Conservation (phyloP, 345 rosid species). For the Carallia pectinifolia region DNA sequence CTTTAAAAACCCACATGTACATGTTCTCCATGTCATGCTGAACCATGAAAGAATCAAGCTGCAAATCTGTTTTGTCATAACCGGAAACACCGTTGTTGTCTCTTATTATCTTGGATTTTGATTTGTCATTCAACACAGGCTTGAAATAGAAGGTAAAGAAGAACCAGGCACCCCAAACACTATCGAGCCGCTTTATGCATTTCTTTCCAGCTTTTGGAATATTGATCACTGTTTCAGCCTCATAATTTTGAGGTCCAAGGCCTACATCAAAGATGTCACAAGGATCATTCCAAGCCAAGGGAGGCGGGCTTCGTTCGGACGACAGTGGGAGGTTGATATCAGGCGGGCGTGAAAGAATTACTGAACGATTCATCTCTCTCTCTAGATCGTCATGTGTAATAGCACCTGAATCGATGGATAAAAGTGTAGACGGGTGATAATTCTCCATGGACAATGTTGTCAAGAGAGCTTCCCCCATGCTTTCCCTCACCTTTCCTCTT, state of each 20-base stretch:
- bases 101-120: constrained; percentile 69
- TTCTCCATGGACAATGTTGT: constrained; percentile 71
- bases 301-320: constrained; percentile 73
- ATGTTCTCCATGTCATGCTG: constrained; percentile 99
- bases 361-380: constrained; percentile 82
- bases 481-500: constrained; percentile 13
- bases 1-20: constrained; percentile 99
- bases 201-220: constrained; percentile 65
- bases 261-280: constrained; percentile 86
- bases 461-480: constrained; percentile 60
- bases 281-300: constrained; percentile 52
- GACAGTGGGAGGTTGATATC: constrained; percentile 93
- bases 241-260: constrained; percentile 67
- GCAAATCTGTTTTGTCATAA: constrained; percentile 78
- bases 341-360: constrained; percentile 77
- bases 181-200: constrained; percentile 78
- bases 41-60: constrained; percentile 84
- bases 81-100: constrained; percentile 79
- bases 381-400: constrained; percentile 85
- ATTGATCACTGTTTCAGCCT: constrained; percentile 63
- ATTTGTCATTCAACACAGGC: constrained; percentile 82
- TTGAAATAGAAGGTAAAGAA: constrained; percentile 92
- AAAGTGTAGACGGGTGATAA: constrained; percentile 89
- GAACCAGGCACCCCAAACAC: constrained; percentile 99
- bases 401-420: constrained; percentile 94